Base-by-base conservation (phyloP, 2,329 filamentous ascomycete species). In the Peltaster fructicola region DNA sequence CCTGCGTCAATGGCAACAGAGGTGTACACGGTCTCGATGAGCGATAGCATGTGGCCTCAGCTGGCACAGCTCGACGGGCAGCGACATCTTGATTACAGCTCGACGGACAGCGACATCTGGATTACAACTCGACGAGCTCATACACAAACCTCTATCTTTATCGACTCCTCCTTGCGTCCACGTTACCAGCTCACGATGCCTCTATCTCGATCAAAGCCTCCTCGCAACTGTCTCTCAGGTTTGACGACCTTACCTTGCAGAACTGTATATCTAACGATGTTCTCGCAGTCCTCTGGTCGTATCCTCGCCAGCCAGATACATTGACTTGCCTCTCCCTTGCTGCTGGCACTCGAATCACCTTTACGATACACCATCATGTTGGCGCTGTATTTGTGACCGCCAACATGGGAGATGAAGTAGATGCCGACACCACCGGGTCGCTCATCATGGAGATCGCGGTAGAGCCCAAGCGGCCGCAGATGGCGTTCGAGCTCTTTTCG, bases 351-450 rank as follows among this genome's bases (percentile, higher is more conserved):
- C 5, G 30, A 27, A 16, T 46, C 52, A 6, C 61, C 59, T 10
- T 65, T 63, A 7, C 88, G 67, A 50, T 98, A 95, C 2, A 98
- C 62, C 59, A 98, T 78, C 39, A 95, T 70, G 43, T 98, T 98
- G 14, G 88, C 88, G 22, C 74, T 73, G 54, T 91, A 95, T 57
- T 93, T 93, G 59, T 98, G 88, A 0, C 88, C 88, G 14, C 88
- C 88, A 3, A 93, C 82, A 45, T 98, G 88, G 38, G 73, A 85
- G 45, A 95, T 90, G 47, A 93, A 95, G 55, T 92, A 92, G 36
- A 98, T 79, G 1, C 81, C 85, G 5, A 93, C 85, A 8, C 88
- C 88, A 7, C 85, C 85, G 0, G 84, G 81, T 30, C 88, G 59
- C 49, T 82, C 73, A 48, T 98, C 88, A 45, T 90, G 71, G 22